Evolutionary conservation across 2,329 filamentous ascomycete species (phyloP), one percentile per base, ranked within the genome.

Genomic region (Xylaria sp.): DNA sequence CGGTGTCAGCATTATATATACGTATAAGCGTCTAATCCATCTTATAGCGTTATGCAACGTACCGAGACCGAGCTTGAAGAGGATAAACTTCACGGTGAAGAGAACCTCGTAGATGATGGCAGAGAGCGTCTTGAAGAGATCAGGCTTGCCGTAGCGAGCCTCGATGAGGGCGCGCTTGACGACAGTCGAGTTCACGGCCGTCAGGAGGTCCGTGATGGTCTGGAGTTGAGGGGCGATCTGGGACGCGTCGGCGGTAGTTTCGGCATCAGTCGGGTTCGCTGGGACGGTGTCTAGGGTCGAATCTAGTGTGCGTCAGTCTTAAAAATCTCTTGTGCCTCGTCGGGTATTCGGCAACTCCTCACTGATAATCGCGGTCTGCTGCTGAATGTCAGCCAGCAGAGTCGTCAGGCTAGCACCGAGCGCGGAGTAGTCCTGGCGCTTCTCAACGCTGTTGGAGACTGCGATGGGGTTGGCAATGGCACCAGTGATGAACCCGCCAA

Each of bases 1-100:
- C 9, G 33, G 39, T 5, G 61, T 72, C 44, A 71, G 64, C 47
- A 51, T 22, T 49, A 10, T 20, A 17, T 27, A n/a, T 11, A 42
- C 6, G n/a, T 20, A 31, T 22, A 3, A 13, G 6, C 11, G 17
- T 44, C 5, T 45, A 31, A 27, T 38, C 29, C 45, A 27, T 50
- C 13, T 50, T 17, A 10, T 5, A 29, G 11, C 5, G 13, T 1
- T 10, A 22, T 20, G 20, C n/a, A 22, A 65, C 71, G 63, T 74
- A 74, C 73, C 73, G 25, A 75, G 72, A 39, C 73, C 73, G 36
- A 75, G 69, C 71, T 75, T 75, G 67, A 72, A 68, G 61, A 75
- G 69, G 60, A 73, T 69, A 31, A 69, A 66, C 72, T 74, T 75
- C 36, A 73, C 69, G 47, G 73, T 73, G 25, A 62, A 66, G 45